Base-by-base conservation (phyloP, 345 rosid species). In the Acer saccharum region DNA sequence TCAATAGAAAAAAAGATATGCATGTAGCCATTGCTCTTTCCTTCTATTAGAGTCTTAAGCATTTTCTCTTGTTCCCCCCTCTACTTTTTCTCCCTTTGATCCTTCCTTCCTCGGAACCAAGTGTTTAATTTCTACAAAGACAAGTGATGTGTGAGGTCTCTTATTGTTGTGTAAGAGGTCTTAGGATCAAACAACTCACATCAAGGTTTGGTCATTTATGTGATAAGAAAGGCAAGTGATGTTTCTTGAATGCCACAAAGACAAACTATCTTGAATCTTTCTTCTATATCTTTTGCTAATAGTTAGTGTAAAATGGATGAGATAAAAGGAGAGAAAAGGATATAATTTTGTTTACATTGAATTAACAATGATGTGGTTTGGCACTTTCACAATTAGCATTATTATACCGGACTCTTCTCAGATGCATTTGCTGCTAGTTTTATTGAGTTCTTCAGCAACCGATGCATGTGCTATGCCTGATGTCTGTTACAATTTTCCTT, bases 401-500 rank as follows among this genome's bases (percentile, higher is more conserved):
- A 44, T 63, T 41, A 39, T 35, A 57, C 20, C 25, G 32, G 61
- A 5, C 44, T 25, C 7, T 9, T 32, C 10, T 71, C 35, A 35
- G 50, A 18, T 72, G 65, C n/a, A 20, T 57, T 70, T 32, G 12
- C 57, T 65, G 63, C 77, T 66, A n/a, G 20, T 54, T 23, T 75
- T 50, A 29, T 74, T 65, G 12, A 27, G 62, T 29, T 46, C 16
- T 48, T 74, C 3, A 74, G 65, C 48, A 35, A 20, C 10, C n/a
- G 29, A 27, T 74, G 74, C 77, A 44, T 69, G 21, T 55, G 4
- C n/a, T 55, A 60, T 21, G 76, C 65, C 54, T 76, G 72, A 76
- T 20, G 52, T 58, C 3, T 69, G 50, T 69, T 72, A 50, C 72
- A 60, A n/a, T 11, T 78, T 78, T 74, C 81, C 79, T 70, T 85